Conservation (phyloP, 495 filamentous ascomycete genomes). For the Xylaria curta region DNA sequence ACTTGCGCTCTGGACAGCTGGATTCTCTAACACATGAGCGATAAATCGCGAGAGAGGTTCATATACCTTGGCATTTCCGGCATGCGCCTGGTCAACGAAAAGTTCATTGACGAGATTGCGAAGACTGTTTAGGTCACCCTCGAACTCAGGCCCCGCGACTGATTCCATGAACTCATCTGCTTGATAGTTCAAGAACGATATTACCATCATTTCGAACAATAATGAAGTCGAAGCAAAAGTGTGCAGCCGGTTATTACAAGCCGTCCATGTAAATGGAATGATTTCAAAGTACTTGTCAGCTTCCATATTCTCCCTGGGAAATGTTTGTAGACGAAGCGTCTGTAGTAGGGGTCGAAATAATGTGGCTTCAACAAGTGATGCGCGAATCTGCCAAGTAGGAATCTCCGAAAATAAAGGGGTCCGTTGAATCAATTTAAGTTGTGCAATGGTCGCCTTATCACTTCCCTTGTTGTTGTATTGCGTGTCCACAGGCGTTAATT, state of each 20-base stretch:
- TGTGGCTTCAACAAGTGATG: conserved; percentile 34
- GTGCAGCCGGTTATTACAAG: conserved; percentile 30
- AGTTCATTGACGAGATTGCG: not conserved
- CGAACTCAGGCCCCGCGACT: conserved; percentile 27
- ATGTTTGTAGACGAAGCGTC: conserved; percentile 28
- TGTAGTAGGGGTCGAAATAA: conserved; percentile 30
- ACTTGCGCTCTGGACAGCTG: not conserved
- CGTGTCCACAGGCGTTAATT: not conserved
- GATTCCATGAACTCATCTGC: conserved; percentile 48
- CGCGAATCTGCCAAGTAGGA: conserved; percentile 18
- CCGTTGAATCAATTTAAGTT: not conserved
- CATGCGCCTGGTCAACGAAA: not conserved
- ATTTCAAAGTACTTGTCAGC: conserved; percentile 49
- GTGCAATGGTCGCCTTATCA: not conserved
- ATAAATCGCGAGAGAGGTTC: not conserved
- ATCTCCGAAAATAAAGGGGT: not conserved
- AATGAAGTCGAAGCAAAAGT: conserved; percentile 8
- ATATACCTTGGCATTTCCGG: not conserved
- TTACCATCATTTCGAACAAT: conserved; percentile 48
- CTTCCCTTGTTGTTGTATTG: not conserved
- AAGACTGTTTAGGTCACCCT: not conserved
- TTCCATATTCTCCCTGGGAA: conserved; percentile 29
- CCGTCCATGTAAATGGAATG: conserved; percentile 45
- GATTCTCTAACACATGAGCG: not conserved
- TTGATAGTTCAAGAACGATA: conserved; percentile 45